A percentile compares a stretch with the other conserved stretches of the same genome.
These are phyloP conservation scores for Theobroma grandiflorum DNA, from an alignment of 441 rosid species.

Conservation along the genomic window DNA sequence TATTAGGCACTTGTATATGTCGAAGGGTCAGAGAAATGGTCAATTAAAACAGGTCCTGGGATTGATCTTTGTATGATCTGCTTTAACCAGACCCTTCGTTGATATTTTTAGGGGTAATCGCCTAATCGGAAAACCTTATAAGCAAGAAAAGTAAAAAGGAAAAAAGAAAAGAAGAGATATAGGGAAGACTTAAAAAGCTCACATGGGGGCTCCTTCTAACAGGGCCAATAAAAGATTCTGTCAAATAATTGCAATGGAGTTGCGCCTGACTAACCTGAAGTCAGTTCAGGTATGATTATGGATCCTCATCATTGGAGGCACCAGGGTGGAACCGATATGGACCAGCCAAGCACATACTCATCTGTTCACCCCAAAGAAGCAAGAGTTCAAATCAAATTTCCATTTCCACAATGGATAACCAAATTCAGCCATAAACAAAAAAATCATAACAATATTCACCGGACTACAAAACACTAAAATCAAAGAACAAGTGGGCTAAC, in stretches of 20 bases:
- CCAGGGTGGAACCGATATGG: constrained; percentile 16
- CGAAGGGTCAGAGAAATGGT: not conserved
- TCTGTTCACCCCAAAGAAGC: constrained; percentile 36
- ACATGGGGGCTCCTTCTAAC: not conserved
- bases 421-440: constrained; percentile 15
- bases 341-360: constrained; percentile 26
- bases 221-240: constrained; percentile 30
- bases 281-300: constrained; percentile 25
- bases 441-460: constrained; percentile 20
- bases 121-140: not conserved
- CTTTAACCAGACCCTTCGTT: not conserved
- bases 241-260: constrained; percentile 30
- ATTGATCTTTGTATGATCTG: not conserved
- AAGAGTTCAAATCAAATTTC: constrained; percentile 31
- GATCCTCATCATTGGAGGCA: constrained; percentile 35
- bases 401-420: constrained; percentile 15
- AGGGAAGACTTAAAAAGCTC: not conserved
- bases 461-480: constrained; percentile 27
- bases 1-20: not conserved
- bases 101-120: constrained; percentile 1
- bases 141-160: not conserved
- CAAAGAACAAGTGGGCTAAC: constrained; percentile 34
- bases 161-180: too few species aligned
- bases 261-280: constrained; percentile 31
- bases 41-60: not conserved